phyloP scores from a whole-genome alignment of 2,329 filamentous ascomycete genomes.

The Diaporthe amygdali region DNA sequence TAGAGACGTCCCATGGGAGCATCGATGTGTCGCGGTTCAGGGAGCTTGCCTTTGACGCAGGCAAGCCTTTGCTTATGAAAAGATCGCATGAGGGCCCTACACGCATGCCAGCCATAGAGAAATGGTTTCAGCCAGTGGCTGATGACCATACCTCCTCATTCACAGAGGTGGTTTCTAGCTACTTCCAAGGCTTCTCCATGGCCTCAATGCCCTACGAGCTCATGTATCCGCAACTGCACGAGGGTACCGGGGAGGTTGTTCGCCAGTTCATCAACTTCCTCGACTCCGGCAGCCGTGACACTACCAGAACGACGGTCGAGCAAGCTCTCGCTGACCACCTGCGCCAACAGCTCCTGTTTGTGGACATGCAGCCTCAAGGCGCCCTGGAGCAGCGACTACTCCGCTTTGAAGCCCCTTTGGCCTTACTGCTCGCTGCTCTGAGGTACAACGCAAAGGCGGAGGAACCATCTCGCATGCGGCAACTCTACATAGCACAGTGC shows the following conservation, averaged over 20 bases:
- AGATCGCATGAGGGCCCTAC: not conserved
- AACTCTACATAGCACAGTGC: constrained; percentile 88
- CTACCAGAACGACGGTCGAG: not conserved
- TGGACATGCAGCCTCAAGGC: no score
- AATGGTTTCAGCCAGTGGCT: constrained; percentile 17
- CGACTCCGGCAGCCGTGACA: not conserved
- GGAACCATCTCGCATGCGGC: constrained; percentile 26
- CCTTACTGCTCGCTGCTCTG: constrained; percentile 65
- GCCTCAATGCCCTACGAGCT: constrained; percentile 22
- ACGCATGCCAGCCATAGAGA: constrained; percentile 11
- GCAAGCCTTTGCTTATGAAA: constrained; percentile 21
- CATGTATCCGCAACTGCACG: constrained; percentile 16
- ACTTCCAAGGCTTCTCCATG: constrained; percentile 9
- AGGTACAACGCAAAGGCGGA: constrained; percentile 47
- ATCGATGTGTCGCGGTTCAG: not conserved
- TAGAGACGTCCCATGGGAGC: not conserved
- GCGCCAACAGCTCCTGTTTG: not conserved
- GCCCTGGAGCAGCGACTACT: constrained; percentile 45
- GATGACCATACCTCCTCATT: not conserved
- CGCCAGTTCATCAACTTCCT: constrained; percentile 8
- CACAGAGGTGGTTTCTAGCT: not conserved
- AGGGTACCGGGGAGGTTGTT: not conserved
- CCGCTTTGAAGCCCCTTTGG: constrained; percentile 65
- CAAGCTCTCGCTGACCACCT: not conserved
- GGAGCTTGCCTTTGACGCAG: not conserved